Percentiles rank a stretch among this genome's conserved stretches.
These are phyloP conservation scores for Fagus sylvatica DNA, from an alignment of 306 rosid species.

Conservation along the genomic window DNA sequence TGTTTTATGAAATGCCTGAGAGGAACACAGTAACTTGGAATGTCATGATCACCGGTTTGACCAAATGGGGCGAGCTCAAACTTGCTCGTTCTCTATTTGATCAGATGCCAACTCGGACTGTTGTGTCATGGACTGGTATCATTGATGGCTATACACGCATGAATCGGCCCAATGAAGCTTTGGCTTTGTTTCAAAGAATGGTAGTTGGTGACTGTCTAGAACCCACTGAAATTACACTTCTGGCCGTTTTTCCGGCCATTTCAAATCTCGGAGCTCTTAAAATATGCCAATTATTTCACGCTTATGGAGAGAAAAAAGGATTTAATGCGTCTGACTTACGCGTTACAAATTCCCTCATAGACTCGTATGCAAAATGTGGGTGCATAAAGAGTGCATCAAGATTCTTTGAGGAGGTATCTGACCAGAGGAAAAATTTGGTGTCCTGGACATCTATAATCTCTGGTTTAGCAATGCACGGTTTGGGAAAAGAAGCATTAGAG, in stretches of 20 bases:
- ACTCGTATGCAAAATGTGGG: constrained; percentile 76
- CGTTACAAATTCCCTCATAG: constrained; percentile 56
- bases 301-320: constrained; percentile 67
- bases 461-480: constrained; percentile 67
- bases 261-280: constrained; percentile 55
- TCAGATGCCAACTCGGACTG: constrained; percentile 52
- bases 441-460: constrained; percentile 71
- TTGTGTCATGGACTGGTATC: constrained; percentile 72
- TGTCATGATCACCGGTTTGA: constrained; percentile 58
- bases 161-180: constrained; percentile 50
- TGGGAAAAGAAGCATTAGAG: constrained; percentile 59
- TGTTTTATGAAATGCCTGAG: constrained; percentile 58
- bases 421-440: constrained; percentile 53
- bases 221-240: constrained; percentile 62
- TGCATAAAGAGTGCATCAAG: constrained; percentile 54
- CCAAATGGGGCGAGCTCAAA: constrained; percentile 57
- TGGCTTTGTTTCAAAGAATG: constrained; percentile 55
- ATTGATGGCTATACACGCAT: constrained; percentile 57
- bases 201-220: constrained; percentile 40
- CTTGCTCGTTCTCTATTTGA: constrained; percentile 51
- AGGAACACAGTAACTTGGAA: constrained; percentile 67
- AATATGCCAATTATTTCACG: constrained; percentile 57
- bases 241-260: constrained; percentile 60
- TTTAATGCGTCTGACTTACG: constrained; percentile 56
- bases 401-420: constrained; percentile 51